Conservation (phyloP, 163 green algal genomes). For the Scenedesmus sp. region DNA sequence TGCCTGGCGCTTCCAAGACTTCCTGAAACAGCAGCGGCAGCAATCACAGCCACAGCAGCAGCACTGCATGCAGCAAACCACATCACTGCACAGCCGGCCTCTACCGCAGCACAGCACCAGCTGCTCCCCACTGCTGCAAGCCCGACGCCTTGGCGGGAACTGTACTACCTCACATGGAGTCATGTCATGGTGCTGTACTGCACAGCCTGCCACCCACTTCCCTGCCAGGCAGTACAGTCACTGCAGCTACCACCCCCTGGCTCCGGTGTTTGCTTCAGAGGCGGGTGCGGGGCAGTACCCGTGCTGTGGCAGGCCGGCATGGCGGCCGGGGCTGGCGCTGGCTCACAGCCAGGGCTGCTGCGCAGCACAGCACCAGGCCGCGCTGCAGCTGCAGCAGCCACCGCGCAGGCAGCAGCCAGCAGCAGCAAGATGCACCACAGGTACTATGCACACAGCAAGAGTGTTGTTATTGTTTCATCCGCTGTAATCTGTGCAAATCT, state of each 20-base stretch:
- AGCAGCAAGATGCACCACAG: not conserved
- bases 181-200: conserved; percentile 43
- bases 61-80: not conserved
- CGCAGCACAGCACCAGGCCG: conserved; percentile 33
- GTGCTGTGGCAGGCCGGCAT: conserved; percentile 31
- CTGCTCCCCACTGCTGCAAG: not conserved
- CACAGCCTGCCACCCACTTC: conserved; percentile 36
- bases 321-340: conserved; percentile 10
- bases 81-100: not conserved
- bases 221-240: conserved; percentile 19
- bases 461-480: not conserved
- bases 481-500: too few species aligned
- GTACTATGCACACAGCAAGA: too few species aligned
- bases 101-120: conserved; percentile 8
- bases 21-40: conserved; percentile 18
- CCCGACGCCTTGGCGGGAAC: not conserved
- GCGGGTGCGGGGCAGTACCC: conserved; percentile 13
- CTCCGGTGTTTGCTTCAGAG: conserved; percentile 42
- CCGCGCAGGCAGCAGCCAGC: not conserved
- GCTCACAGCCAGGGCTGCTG: conserved; percentile 14
- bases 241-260: conserved; percentile 37
- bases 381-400: not conserved
- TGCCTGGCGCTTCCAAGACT: conserved; percentile 33
- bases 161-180: conserved; percentile 41
- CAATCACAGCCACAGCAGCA: not conserved